Evolutionary conservation across 768 basidiomycete genomes (phyloP).

Genomic region (Lactarius vividus): DNA sequence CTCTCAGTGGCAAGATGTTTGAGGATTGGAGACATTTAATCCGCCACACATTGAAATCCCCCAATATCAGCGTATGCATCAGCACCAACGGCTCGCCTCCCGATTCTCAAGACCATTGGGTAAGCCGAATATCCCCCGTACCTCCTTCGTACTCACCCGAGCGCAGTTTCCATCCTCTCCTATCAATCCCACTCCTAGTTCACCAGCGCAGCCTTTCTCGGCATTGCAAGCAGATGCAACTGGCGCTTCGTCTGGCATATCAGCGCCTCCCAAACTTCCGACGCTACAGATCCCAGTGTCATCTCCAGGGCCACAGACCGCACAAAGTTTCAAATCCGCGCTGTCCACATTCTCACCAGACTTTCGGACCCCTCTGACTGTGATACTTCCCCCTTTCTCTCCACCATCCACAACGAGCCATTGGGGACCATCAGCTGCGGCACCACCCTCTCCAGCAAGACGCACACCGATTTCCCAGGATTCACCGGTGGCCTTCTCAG

Average conservation of each 20-base stretch:
- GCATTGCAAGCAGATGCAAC: not conserved
- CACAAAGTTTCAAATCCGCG: not conserved
- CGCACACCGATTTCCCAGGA: not conserved
- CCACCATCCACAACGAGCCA: not conserved
- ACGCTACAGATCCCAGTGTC: not conserved
- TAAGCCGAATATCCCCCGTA: not conserved
- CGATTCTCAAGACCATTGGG: not conserved
- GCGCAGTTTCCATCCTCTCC: not conserved
- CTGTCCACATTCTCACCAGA: not conserved
- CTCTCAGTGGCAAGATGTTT: not conserved
- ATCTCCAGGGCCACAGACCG: not conserved
- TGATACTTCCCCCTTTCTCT: not conserved
- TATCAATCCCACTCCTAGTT: not conserved
- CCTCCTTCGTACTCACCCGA: not conserved
- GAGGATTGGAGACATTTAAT: slow-evolving; percentile 14
- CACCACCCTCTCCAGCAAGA: not conserved
- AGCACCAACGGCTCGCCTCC: not conserved
- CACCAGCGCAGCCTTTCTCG: not conserved
- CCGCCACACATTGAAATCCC: not conserved
- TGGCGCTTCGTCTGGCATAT: not conserved
- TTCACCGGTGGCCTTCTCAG: no score
- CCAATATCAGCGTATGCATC: slow-evolving; percentile 4
- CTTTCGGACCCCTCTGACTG: not conserved
- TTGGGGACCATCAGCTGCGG: not conserved
- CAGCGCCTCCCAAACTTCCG: not conserved